Conservation (phyloP, 352 stramenopile genomes). For the Globisporangium rhizosaccharum region DNA sequence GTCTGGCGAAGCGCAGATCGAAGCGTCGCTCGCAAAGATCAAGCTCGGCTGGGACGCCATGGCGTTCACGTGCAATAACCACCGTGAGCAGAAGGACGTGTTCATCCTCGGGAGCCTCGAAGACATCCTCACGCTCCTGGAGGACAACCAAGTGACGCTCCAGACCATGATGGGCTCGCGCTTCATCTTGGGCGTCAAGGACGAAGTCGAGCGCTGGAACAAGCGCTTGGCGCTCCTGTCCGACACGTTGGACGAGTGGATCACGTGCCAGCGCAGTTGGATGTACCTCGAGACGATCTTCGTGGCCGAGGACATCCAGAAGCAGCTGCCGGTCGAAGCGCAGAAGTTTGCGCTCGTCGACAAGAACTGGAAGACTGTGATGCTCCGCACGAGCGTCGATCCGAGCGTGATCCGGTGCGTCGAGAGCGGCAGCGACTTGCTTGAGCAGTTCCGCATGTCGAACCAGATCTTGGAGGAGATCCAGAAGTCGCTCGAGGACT, state of each 20-base stretch:
- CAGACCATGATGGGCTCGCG: constrained; percentile 92
- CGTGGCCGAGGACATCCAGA: constrained; percentile 85
- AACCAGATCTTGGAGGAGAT: constrained; percentile 89
- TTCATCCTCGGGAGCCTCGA: constrained; percentile 90
- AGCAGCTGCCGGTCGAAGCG: constrained; percentile 79
- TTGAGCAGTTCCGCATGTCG: constrained; percentile 81
- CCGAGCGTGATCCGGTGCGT: constrained; percentile 76
- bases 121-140: constrained; percentile 85
- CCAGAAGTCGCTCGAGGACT: constrained; percentile 90
- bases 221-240: constrained; percentile 83
- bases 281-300: constrained; percentile 91
- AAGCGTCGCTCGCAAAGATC: constrained; percentile 86
- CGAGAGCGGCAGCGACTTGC: constrained; percentile 59
- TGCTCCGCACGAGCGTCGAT: constrained; percentile 73
- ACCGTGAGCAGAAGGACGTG: constrained; percentile 82
- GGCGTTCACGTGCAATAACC: constrained; percentile 76
- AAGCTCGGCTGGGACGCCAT: constrained; percentile 86
- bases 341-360: constrained; percentile 85
- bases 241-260: constrained; percentile 83
- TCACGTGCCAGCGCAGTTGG: constrained; percentile 79
- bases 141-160: constrained; percentile 90
- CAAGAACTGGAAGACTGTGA: constrained; percentile 83
- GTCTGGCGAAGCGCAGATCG: constrained; percentile 88
- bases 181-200: constrained; percentile 89
- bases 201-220: constrained; percentile 88